Percentiles rank a stretch among this genome's conserved stretches.
Evolutionary conservation across 1,284 basidiomycete species (phyloP).

Genomic region (Pascua guehoae): DNA sequence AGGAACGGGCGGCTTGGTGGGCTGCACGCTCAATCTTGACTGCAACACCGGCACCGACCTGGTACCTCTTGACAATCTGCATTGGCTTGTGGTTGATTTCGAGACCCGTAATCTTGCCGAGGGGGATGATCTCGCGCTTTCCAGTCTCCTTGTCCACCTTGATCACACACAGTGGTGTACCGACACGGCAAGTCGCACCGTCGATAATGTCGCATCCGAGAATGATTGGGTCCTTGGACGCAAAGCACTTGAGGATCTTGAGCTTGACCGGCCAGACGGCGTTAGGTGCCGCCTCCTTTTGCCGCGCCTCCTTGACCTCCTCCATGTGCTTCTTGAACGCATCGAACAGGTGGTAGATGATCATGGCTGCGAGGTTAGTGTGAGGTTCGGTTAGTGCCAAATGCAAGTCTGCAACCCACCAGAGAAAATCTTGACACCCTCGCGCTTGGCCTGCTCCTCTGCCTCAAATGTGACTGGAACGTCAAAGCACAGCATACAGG

Average conservation of each 20-base stretch:
- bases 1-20: constrained; percentile 93
- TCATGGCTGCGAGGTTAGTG: constrained; percentile 46
- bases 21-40: constrained; percentile 98
- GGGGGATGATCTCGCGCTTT: constrained; percentile 83
- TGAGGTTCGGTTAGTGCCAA: too few relatives aligned
- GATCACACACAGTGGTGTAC: constrained; percentile 88
- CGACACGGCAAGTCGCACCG: constrained; percentile 76
- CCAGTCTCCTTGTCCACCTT: constrained; percentile 81
- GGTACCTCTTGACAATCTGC: constrained; percentile 79
- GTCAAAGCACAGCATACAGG: constrained; percentile 95
- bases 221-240: constrained; percentile 96
- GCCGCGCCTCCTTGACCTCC: constrained; percentile 89
- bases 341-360: constrained; percentile 99
- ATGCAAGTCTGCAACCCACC: too few relatives aligned
- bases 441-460: constrained; percentile 83
- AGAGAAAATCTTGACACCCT: constrained; percentile 90
- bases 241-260: constrained; percentile 87
- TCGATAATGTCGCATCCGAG: constrained; percentile 96
- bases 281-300: constrained; percentile 84
- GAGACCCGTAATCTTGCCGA: constrained; percentile 92
- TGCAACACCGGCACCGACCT: constrained; percentile 88
- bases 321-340: constrained; percentile 95
- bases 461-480: constrained; percentile 84
- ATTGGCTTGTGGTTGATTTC: constrained; percentile 91
- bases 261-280: constrained; percentile 97